Base-by-base conservation (phyloP, 2,329 filamentous ascomycete species). In the Didymella glomerata region DNA sequence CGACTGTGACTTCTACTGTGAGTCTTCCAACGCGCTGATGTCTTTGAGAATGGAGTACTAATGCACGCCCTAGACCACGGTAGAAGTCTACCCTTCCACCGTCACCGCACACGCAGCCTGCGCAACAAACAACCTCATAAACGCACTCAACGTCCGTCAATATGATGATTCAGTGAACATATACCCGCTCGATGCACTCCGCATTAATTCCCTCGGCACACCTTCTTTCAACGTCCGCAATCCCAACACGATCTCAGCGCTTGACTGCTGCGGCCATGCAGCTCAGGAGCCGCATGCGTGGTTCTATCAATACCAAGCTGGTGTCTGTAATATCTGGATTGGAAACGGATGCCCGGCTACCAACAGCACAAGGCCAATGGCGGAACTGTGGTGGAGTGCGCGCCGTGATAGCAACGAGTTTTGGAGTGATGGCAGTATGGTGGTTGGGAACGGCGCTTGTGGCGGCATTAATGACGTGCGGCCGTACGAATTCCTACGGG, bases 401-500 rank as follows among this genome's bases (percentile, higher is more conserved):
- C 42, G 8, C 11, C 4, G 4, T 8, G 16, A 27, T 14, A 16
- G 22, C 5, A 24, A 45, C 16, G 25, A 27, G 4, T n/a, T 45
- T 5, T 45, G 42, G 42, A 14, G 42, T 14, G 42, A 45, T 3
- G 14, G 27, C 16, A 28, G 42, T 13, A 28, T 28, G 42, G 42
- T 45, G 42, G 42, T 45, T 13, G 42, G 42, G 42, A 45, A 45
- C 16, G 42, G 42, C 16, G 42, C 42, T 9, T 45, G 42, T 45
- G 42, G 42, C 18, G 42, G 42, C 11, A 28, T 45, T 18, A 16
- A 28, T 45, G 16, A 18, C 6, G 16, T 28, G 14, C 16, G 16
- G 42, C 42, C 42, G 25, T 45, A 45, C 7, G 25, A 22, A 25
- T 44, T 18, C 13, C 25, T 36, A 9, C 32, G 32, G 16, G 32